Conservation (phyloP, 768 basidiomycete genomes). For the Trametes meyenii region DNA sequence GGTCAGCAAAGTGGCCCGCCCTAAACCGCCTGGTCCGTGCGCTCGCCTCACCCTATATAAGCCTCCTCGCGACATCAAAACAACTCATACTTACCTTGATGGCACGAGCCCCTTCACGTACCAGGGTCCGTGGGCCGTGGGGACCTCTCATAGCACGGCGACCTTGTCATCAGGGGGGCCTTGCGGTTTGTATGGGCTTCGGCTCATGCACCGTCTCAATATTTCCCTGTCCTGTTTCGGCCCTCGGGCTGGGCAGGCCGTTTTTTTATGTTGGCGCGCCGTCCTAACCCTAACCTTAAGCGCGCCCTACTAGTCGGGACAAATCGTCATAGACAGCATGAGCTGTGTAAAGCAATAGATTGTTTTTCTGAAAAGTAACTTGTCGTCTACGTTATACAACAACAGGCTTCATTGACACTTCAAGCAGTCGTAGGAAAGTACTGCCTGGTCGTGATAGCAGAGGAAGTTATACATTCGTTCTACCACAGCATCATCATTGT, state of each 20-base stretch:
- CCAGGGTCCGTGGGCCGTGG: slow-evolving; percentile 40
- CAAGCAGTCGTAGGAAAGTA: too few relatives aligned
- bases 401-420: too few relatives aligned
- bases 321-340: not conserved
- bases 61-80: not conserved
- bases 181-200: slow-evolving; percentile 49
- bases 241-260: slow-evolving; percentile 56
- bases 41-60: slow-evolving; percentile 16
- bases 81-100: slow-evolving; percentile 41
- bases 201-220: slow-evolving; percentile 50
- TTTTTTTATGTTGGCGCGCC: slow-evolving; percentile 28
- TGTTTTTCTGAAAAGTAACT: too few relatives aligned
- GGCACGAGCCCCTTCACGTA: slow-evolving; percentile 40
- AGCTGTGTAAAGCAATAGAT: too few relatives aligned
- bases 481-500: too few relatives aligned
- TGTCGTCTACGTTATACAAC: too few relatives aligned
- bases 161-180: slow-evolving; percentile 53
- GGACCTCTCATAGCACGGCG: slow-evolving; percentile 54
- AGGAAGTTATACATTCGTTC: too few relatives aligned
- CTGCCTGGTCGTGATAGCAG: too few relatives aligned
- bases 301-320: not conserved
- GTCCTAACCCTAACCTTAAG: slow-evolving; percentile 4
- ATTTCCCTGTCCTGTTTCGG: slow-evolving; percentile 50
- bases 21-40: slow-evolving; percentile 28
- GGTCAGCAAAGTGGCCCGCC: not conserved